A percentile compares a stretch with the other conserved stretches of the same genome.
Evolutionary conservation across 2,329 filamentous ascomycete genomes (phyloP).

Genomic region (Ophiocordyceps unilateralis): DNA sequence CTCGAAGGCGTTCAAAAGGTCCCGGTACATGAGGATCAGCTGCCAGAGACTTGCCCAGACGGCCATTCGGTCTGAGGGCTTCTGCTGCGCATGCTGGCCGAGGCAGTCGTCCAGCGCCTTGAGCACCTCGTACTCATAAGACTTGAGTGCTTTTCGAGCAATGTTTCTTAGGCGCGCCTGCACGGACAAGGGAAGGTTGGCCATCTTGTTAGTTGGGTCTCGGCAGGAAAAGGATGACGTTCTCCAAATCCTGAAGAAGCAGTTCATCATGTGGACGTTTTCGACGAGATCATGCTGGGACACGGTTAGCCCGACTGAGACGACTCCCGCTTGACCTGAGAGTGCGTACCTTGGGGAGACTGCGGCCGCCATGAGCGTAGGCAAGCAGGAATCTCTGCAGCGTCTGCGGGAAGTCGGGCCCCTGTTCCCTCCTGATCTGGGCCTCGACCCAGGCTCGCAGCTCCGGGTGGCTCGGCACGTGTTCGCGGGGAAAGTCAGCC

Average conservation of each 20-base stretch:
- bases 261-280: constrained; percentile 28
- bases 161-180: constrained; percentile 22
- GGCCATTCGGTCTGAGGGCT: constrained; percentile 21
- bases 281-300: constrained; percentile 22
- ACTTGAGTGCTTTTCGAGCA: constrained; percentile 18
- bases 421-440: constrained; percentile 17
- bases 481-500: constrained; percentile 19
- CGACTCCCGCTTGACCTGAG: too few species aligned
- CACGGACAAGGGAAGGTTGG: constrained; percentile 19
- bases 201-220: constrained; percentile 19
- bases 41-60: constrained; percentile 33
- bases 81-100: constrained; percentile 19
- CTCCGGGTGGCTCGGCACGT: constrained; percentile 16
- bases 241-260: constrained; percentile 32
- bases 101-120: constrained; percentile 22
- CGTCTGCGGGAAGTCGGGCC: constrained; percentile 14
- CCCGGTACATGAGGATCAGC: constrained; percentile 29
- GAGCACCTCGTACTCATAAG: constrained; percentile 21
- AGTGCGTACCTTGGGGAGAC: constrained; percentile 22
- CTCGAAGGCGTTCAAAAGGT: constrained; percentile 18
- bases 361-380: constrained; percentile 17
- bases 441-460: constrained; percentile 20
- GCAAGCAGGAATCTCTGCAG: constrained; percentile 20
- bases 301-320: constrained; percentile 3
- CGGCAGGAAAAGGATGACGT: constrained; percentile 23